A percentile compares a stretch with the other conserved stretches of the same genome.
Evolutionary conservation across 345 rosid genomes (phyloP).

Genomic region (Heritiera littoralis): DNA sequence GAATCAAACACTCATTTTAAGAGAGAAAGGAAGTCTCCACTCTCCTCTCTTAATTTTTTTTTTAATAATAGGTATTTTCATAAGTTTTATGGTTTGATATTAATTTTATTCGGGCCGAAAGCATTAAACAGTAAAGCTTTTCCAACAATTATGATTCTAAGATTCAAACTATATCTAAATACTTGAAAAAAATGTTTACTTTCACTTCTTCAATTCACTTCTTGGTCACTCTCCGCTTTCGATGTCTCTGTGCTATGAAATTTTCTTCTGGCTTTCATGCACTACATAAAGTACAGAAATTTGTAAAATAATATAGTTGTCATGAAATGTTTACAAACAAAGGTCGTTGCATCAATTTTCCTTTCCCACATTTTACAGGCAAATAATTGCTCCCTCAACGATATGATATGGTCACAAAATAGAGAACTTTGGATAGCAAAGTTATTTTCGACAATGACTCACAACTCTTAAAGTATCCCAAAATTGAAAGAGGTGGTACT

Average conservation of each 20-base stretch:
- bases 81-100: too few relatives aligned
- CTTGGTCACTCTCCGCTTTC: background rate
- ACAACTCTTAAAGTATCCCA: background rate
- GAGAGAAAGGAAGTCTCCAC: slow-evolving; percentile 7
- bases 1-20: slow-evolving; percentile 6
- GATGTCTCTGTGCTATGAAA: background rate
- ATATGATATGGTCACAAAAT: background rate
- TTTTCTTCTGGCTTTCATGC: background rate
- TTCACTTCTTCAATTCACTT: too few relatives aligned
- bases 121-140: too few relatives aligned
- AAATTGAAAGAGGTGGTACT: background rate
- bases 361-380: background rate
- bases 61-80: too few relatives aligned
- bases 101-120: too few relatives aligned
- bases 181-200: too few relatives aligned
- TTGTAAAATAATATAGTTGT: background rate
- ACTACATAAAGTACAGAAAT: background rate
- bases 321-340: background rate
- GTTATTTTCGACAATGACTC: background rate
- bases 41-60: background rate
- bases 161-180: too few relatives aligned
- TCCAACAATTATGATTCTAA: too few relatives aligned
- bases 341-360: background rate
- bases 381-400: background rate
- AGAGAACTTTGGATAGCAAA: background rate